A percentile compares a stretch with the other conserved stretches of the same genome.
Conservation (phyloP, 2,329 filamentous ascomycete species). For the Exophiala alcalophila region DNA sequence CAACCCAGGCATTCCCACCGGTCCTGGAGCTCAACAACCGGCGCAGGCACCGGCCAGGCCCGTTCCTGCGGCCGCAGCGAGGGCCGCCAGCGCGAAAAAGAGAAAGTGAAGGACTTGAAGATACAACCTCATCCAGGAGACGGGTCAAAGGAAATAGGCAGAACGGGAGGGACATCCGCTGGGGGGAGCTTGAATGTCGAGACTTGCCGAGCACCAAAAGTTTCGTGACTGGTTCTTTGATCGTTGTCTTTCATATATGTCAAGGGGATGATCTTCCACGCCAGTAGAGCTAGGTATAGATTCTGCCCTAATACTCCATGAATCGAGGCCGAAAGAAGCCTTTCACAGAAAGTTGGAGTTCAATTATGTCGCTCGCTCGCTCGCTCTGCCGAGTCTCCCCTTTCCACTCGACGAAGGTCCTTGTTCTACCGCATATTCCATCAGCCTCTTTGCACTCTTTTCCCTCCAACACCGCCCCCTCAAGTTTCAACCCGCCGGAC, state of each 20-base stretch:
- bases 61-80: conserved; percentile 9
- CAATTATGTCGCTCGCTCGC: no score
- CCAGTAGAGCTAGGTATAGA: conserved; percentile 1
- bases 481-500: conserved; percentile 16
- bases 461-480: conserved; percentile 10
- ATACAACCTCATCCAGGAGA: no score
- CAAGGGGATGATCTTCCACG: no score
- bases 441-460: no score
- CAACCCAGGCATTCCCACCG: neutral
- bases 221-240: neutral
- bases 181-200: no score
- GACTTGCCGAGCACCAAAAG: neutral
- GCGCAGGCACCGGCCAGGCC: conserved; percentile 14
- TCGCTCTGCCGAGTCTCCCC: no score
- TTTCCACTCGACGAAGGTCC: no score
- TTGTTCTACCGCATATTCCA: no score
- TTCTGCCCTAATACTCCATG: conserved; percentile 1
- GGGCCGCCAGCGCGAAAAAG: conserved; percentile 23
- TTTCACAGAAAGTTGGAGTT: no score
- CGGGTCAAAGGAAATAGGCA: neutral
- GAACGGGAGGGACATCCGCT: neutral
- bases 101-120: conserved; percentile 23
- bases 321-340: no score
- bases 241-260: neutral
- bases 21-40: conserved; percentile 5